Base-by-base conservation (phyloP, 139 green algal genomes). In the Auxenochlorella protothecoides region DNA sequence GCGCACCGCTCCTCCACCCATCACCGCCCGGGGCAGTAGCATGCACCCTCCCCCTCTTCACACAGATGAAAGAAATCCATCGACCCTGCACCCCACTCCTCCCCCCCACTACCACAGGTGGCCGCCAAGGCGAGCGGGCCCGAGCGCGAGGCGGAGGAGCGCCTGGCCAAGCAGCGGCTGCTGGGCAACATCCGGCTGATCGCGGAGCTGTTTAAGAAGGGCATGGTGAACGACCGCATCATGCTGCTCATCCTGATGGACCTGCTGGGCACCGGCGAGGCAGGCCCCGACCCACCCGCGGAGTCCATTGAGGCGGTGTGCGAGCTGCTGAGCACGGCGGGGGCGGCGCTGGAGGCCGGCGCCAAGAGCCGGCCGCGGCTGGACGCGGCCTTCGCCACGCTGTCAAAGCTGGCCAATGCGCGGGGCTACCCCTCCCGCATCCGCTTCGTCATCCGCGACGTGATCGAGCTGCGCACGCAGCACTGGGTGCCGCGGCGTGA, bases 141-240 rank as follows among this genome's bases (percentile, higher is more conserved):
- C 5, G 84, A 91, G 71, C 80, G 80, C 51, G 85, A 90, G 14
- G 77, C 72, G 0, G 84, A 76, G 0, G 88, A 92, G 54, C 83
- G 87, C 54, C 54, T 51, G 4, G 87, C 91, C 13, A 95, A 94
- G 83, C 87, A 87, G 79, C 88, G 93, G 53, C 92, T 89, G 60
- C 80, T 97, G 76, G 95, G 95, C 62, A 98, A 94, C 82, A 92
- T 98, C 79, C 85, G 92, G 12, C 89, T 99, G 54, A 98, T 99
- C 67, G 87, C 89, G 62, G 90, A 99, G 88, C 87, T 99, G 68
- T 97, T 93, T 89, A 92, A 92, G 70, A 93, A 97, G 82, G 79
- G 83, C 56, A 87, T 96, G 74, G 86, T 98, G 6, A 86, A 86
- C 57, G 92, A 98, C 82, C 89, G 85, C 78, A 97, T 99, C 76